Percentiles rank a stretch among this genome's conserved stretches.
phyloP scores from a whole-genome alignment of 257 asterid genomes.

The Gentiana macrophylla region DNA sequence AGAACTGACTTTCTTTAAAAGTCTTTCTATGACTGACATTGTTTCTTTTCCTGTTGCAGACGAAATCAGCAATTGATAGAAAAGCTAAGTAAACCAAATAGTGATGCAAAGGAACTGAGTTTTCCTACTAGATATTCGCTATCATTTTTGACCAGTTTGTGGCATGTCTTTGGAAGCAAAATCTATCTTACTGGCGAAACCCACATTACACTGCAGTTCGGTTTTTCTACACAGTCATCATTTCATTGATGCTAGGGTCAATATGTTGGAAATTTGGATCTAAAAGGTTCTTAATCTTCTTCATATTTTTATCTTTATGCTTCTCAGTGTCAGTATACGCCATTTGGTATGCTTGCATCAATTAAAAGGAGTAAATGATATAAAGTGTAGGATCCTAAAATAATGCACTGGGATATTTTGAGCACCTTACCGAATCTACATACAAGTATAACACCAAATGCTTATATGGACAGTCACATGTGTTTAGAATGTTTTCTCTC shows the following conservation, averaged over 20 bases:
- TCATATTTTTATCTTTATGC: neutral
- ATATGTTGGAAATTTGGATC: constrained; percentile 94
- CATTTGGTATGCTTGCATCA: too few species aligned
- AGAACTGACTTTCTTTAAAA: neutral
- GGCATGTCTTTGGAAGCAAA: constrained; percentile 93
- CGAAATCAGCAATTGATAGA: constrained; percentile 57
- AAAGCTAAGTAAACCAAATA: constrained; percentile 64
- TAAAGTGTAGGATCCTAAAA: too few species aligned
- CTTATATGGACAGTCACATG: too few species aligned
- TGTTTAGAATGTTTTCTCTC: too few species aligned
- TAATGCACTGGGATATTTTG: too few species aligned
- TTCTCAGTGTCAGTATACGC: too few species aligned
- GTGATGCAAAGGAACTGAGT: constrained; percentile 58
- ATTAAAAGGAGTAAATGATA: neutral
- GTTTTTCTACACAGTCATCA: constrained; percentile 76
- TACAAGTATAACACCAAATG: too few species aligned
- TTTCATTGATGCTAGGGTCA: constrained; percentile 84
- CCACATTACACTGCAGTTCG: constrained; percentile 97
- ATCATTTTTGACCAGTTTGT: constrained; percentile 52
- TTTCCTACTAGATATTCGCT: constrained; percentile 73
- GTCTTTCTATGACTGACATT: constrained; percentile 4
- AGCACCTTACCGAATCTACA: too few species aligned
- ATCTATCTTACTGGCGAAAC: constrained; percentile 93
- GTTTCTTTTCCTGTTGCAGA: constrained; percentile 31
- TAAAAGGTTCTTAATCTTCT: constrained; percentile 39